Evolutionary conservation across 179 eudicot genomes (phyloP), one percentile per base, ranked within the genome.

Genomic region (Silene vulgaris): DNA sequence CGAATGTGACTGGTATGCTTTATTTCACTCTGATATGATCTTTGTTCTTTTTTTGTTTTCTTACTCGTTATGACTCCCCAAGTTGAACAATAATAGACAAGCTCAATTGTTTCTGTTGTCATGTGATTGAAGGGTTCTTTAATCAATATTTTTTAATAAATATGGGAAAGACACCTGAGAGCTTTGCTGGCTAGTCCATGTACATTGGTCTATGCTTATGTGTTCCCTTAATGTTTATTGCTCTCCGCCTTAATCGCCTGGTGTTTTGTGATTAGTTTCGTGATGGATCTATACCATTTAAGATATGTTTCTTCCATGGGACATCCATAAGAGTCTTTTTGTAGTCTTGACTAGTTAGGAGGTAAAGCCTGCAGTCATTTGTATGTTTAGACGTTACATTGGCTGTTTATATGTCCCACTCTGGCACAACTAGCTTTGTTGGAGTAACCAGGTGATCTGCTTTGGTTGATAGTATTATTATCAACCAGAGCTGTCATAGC

Each of bases 1-100:
- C 88, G 97, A 91, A 79, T 91, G 97, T 86, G 97, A 91, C 82
- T 91, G 97, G 97, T 91, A 79, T 79, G 88, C 73, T 77, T 40
- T 62, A 56, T 12, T 68, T 43, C 16, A 20, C 73, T 48, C 52
- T 72, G 52, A 9, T 59, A 32, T n/a, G 28, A 43, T 57, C 65
- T 29, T 50, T 50, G 56, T 50, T 50, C 16, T 14, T 50, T 14
- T 23, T 23, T 23, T 23, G 26, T 23, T 23, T 23, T 23, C 26
- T 23, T 23, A 23, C 26, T 23, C 26, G 26, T 23, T 23, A 23
- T 23, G 26, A 23, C 26, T 23, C 26, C 26, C 26, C 26, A 23
- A 23, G 26, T 23, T 23, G 26, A 23, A 23, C 26, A 50, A 13
- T 17, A 17, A 20, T 7, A 19, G 14, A 52, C 17, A 71, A 26